phyloP scores from a whole-genome alignment of 2,329 filamentous ascomycete genomes.

The Colletotrichum coccodes region DNA sequence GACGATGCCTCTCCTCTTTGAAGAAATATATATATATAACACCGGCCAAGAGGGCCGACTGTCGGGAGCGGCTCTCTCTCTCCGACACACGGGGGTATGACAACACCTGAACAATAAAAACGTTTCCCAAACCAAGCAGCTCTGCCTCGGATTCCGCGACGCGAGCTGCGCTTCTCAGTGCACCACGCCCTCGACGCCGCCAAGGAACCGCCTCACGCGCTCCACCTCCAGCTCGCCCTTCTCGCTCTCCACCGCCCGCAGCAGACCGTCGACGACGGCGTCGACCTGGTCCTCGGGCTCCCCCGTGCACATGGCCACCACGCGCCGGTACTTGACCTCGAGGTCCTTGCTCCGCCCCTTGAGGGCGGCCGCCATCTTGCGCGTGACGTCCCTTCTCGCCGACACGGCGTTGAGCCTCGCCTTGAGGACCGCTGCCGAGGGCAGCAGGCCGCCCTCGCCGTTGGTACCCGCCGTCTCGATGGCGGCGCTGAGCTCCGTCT shows the following conservation, averaged over 20 bases:
- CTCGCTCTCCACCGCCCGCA: constrained; percentile 92
- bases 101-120: neutral
- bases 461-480: constrained; percentile 48
- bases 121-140: neutral
- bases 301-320: constrained; percentile 87
- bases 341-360: constrained; percentile 84
- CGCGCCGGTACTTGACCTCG: constrained; percentile 87
- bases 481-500: constrained; percentile 62
- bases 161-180: constrained; percentile 46
- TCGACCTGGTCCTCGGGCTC: constrained; percentile 85
- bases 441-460: constrained; percentile 58
- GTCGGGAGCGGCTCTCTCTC: neutral
- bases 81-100: constrained; percentile 21
- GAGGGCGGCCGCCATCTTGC: constrained; percentile 75
- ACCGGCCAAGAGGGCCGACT: neutral
- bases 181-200: constrained; percentile 76
- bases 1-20: constrained; percentile 2
- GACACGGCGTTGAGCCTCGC: constrained; percentile 78
- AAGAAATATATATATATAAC: constrained; percentile 5
- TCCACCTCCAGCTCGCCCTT: constrained; percentile 79
- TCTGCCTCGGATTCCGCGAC: no score
- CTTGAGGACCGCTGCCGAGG: constrained; percentile 69
- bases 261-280: constrained; percentile 78
- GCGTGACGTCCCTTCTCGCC: constrained; percentile 73
- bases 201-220: constrained; percentile 81